Evolutionary conservation across 1,139 yeast species (phyloP), one percentile per base, ranked within the genome.

Genomic region (Yamadazyma sp.): DNA sequence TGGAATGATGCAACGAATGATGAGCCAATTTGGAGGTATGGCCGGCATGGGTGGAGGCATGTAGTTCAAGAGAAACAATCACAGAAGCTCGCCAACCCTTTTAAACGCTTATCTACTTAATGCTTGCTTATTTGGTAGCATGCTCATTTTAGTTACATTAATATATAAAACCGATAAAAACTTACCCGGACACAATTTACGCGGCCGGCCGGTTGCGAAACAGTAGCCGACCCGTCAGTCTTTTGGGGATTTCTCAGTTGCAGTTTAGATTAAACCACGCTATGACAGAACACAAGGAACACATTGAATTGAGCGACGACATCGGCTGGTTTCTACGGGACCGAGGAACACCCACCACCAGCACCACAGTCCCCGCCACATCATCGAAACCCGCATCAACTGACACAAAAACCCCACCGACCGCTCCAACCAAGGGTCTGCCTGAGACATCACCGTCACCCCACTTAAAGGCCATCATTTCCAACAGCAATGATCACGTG

Each of bases 1-100:
- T n/a, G 75, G 75, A 2, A 70, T 71, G 76, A 71, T 85, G 82
- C 85, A 83, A 58, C 80, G 81, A 53, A 80, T 85, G 87, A 85
- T 86, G 82, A 74, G 77, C 57, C 86, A 81, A 53, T 82, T 85
- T 28, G 41, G 43, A 1, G 45, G 42, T 8, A 27, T 27, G 22
- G 29, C 22, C 9, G 37, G 37, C 11, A 28, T 34, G 32, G 31
- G 30, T 10, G 28, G 29, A 11, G 31, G 31, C 8, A 28, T 29
- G 31, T 29, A 29, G 33, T 12, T 31, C 38, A 37, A n/a, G 35
- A 40, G 21, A 77, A 67, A 30, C 51, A 53, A 76, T 83, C 31
- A 55, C 52, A 15, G 78, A 27, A 10, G n/a, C n/a, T n/a, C n/a
- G n/a, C n/a, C n/a, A n/a, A n/a, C n/a, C n/a, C n/a, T n/a, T n/a